These are phyloP conservation scores for Taiwanofungus camphoratus DNA, from an alignment of 1,284 basidiomycete genomes.

Conservation along the genomic window DNA sequence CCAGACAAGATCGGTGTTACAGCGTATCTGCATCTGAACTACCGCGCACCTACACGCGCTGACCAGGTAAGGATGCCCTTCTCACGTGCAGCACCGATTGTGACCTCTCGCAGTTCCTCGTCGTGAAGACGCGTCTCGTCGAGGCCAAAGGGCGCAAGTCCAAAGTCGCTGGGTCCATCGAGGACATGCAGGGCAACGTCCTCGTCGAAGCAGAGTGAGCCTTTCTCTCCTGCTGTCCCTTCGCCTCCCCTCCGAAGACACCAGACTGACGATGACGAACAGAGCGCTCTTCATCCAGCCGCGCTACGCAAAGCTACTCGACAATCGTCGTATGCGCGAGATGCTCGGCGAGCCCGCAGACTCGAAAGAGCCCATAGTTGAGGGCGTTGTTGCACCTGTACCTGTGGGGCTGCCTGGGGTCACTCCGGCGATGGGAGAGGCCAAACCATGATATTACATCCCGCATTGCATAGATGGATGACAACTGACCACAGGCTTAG, in stretches of 20 bases:
- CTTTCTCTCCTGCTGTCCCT: slow-evolving; percentile 3
- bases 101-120: slow-evolving; percentile 50
- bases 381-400: slow-evolving; percentile 19
- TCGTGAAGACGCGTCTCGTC: slow-evolving; percentile 60
- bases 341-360: slow-evolving; percentile 26
- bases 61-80: slow-evolving; percentile 65
- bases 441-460: too few species aligned
- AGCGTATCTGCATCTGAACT: slow-evolving; percentile 72
- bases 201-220: slow-evolving; percentile 78
- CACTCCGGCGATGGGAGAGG: too few species aligned
- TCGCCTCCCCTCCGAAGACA: not conserved
- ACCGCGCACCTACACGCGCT: slow-evolving; percentile 76
- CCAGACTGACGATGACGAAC: not conserved
- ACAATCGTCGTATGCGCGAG: slow-evolving; percentile 27
- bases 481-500: too few species aligned
- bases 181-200: slow-evolving; percentile 72
- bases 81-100: slow-evolving; percentile 1
- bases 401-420: slow-evolving; percentile 18
- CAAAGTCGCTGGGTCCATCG: slow-evolving; percentile 64
- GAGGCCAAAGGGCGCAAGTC: slow-evolving; percentile 75
- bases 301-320: slow-evolving; percentile 52
- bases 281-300: slow-evolving; percentile 62
- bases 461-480: too few species aligned
- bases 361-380: slow-evolving; percentile 17
- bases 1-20: slow-evolving; percentile 93